Evolutionary conservation across 345 rosid species (phyloP), one percentile per base, ranked within the genome.

Genomic region (Eucalyptus polybractea): DNA sequence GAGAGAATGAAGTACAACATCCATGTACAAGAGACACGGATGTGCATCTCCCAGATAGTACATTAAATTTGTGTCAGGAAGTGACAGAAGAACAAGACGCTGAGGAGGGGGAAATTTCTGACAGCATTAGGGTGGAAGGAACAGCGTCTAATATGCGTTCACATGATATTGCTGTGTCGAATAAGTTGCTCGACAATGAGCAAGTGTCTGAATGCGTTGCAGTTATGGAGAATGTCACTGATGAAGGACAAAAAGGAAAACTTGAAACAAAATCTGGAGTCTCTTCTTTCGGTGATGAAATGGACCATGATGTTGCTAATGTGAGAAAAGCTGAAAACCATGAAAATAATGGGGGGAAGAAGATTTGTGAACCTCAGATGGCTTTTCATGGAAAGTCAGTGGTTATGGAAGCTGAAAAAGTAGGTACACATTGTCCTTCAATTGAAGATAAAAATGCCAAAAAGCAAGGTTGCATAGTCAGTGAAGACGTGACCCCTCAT

Each of bases 21-120:
- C 27, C 47, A 76, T 76, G 83, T 76, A 11, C 83, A 21, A 40
- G 83, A 76, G 25, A 87, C 53, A 45, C 1, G 10, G 80, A 53
- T 24, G 33, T 87, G 37, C 44, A 19, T 49, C 65, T 87, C 88
- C 45, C 88, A 13, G 47, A 54, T 50, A 6, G 49, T 54, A 87
- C 86, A 45, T 50, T 76, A 83, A 76, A 54, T 88, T 50, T 50
- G 56, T 5, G 29, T 76, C 42, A 50, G 44, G 62, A 51, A 56
- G 33, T 81, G 42, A 56, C 80, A 33, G 86, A 47, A 81, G 67
- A 88, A 8, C 88, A 51, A 37, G 56, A 88, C 15, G n/a, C 49
- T 67, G 88, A 88, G 69, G 89, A 88, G 85, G 91, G 91, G 45
- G 91, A 90, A 80, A 76, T 88, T 60, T 85, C 91, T 58, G 88